Evolutionary conservation across 495 filamentous ascomycete species (phyloP), one percentile per base, ranked within the genome.

Genomic region (Neohortaea acidophila): DNA sequence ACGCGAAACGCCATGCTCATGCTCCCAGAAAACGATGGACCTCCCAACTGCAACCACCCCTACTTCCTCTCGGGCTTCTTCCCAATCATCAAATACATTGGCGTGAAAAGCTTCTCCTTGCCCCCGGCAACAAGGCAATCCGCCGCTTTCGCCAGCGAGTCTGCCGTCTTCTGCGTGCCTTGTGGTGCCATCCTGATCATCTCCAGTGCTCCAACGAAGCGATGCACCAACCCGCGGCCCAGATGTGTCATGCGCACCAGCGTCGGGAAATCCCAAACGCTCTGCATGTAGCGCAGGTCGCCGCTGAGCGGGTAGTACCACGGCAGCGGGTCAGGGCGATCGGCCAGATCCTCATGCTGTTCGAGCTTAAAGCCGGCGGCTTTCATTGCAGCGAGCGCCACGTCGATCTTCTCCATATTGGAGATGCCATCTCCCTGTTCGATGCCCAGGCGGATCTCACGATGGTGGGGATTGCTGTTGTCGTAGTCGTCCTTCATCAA

Each of bases 11-110:
- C 32, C 32, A 34, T 34, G 32, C 32, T 34, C 10, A 34, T n/a
- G n/a, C 19, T 34, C 3, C 32, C 5, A 34, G 8, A 7, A 34
- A 34, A 34, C 7, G 10, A 32, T 20, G 17, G 8, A 9, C 6
- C 29, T 15, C 29, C 6, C 29, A 8, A 32, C 14, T 15, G 10
- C 29, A 34, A 15, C 15, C 8, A 19, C 32, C 15, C 7, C 21
- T 20, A 34, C 8, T 34, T 19, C 32, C 21, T 22, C 24, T 37
- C 23, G 29, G 87, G 83, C 67, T 97, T 97, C 62, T 84, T 73
- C 25, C 72, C 89, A 40, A 97, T 75, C 89, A 97, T 94, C 58
- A 97, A 65, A 66, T 94, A 96, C 89, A 97, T 97, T 25, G 89
- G 89, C 0, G 89, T 97, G 65, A 97, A 97, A 13, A 97, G 70